Evolutionary conservation across 129 eudicot species (phyloP), one percentile per base, ranked within the genome.

Genomic region (Deinandra increscens): DNA sequence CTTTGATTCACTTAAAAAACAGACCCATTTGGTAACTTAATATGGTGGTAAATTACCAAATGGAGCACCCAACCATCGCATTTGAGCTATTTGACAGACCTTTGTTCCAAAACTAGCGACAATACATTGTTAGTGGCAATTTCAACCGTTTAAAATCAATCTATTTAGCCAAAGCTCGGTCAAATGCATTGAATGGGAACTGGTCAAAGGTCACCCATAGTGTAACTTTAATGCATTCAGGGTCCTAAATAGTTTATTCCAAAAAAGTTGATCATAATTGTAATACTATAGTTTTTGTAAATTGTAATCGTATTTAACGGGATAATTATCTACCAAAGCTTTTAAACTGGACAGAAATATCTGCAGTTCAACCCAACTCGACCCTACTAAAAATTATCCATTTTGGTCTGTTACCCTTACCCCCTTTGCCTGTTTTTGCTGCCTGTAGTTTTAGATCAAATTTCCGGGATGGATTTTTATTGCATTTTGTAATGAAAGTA

Each of bases 1-100:
- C 17, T 37, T 45, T 38, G 18, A 46, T 7, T 61, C 13, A 17
- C 18, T 36, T 33, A 41, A 20, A 20, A 44, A 18, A 14, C 20
- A 39, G 8, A 49, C 29, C 64, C 66, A 50, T 61, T 49, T 46
- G 34, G 61, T 36, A 69, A 37, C 38, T 62, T 13, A 6, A 22
- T 34, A 11, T 36, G 48, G 48, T 8, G 48, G 14, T 15, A 9
- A 18, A 18, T 17, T 68, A 34, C 34, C 72, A 68, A 48, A 49
- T 26, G 43, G 23, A 48, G n/a, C 45, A 33, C 45, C 17, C 46
- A 17, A 31, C 8, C 54, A 42, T 75, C 7, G 11, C 44, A 43
- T 75, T 67, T 19, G 12, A 66, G 38, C 31, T 1, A 17, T 34
- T 66, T 56, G 33, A 38, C 48, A 8, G 19, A 18, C 22, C 3